Percentiles rank a stretch among this genome's conserved stretches.
These are phyloP conservation scores for Chalciporus piperatus DNA, from an alignment of 768 basidiomycete species.

Conservation along the genomic window DNA sequence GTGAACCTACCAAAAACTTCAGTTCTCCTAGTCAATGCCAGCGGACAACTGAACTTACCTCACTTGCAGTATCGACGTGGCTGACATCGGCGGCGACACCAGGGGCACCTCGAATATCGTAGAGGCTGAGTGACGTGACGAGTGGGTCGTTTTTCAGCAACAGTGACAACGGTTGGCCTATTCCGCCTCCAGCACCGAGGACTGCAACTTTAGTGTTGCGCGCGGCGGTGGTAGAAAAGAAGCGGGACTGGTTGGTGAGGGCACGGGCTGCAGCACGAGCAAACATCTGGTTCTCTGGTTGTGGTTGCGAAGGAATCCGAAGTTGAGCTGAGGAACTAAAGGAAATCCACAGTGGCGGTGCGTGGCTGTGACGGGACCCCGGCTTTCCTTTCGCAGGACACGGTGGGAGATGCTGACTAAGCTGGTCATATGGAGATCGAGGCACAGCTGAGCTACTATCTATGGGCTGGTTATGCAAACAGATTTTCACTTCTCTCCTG, in stretches of 20 bases:
- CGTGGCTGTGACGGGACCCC: no score
- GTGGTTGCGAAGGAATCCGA: no score
- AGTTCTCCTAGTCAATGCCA: neutral
- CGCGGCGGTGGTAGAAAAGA: slow-evolving; percentile 72
- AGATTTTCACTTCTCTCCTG: no score
- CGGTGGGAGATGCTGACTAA: no score
- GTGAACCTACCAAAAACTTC: slow-evolving; percentile 50
- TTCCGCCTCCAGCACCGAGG: slow-evolving; percentile 97
- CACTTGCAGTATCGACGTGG: slow-evolving; percentile 88
- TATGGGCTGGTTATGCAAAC: no score
- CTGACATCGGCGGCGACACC: slow-evolving; percentile 98
- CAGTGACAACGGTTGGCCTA: slow-evolving; percentile 94
- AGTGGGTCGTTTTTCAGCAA: slow-evolving; percentile 86
- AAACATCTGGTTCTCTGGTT: slow-evolving; percentile 48
- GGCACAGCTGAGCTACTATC: no score
- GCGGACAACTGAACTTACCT: slow-evolving; percentile 46
- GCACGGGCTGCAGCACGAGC: slow-evolving; percentile 60
- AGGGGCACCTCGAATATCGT: slow-evolving; percentile 28
- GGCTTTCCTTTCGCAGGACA: no score
- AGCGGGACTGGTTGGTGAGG: slow-evolving; percentile 53
- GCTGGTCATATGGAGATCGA: no score
- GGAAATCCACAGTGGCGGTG: no score
- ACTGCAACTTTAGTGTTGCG: slow-evolving; percentile 89
- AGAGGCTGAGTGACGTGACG: slow-evolving; percentile 76
- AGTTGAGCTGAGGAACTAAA: no score